Base-by-base conservation (phyloP, 2,329 filamentous ascomycete species). In the Orbilia oligospora region DNA sequence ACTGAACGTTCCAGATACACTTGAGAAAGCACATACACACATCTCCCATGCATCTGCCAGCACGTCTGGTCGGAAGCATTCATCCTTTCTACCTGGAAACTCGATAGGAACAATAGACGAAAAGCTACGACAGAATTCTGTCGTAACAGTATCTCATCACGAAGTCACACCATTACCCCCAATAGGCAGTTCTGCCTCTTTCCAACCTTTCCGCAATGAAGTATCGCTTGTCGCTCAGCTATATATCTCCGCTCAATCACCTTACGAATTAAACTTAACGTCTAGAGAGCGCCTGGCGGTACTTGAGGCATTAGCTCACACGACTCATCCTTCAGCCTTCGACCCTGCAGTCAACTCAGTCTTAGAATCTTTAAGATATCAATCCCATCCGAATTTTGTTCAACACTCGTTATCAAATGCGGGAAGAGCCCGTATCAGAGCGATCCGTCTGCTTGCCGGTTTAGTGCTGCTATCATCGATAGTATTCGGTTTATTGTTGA, bases 321-420 rank as follows among this genome's bases (percentile, higher is more conserved):
- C 76, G 36, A 79, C 76, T 27, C 76, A 79, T 48, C 76, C 76
- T 33, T 79, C 76, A 27, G 76, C 36, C 3, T 73, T 79, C 20
- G 48, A 41, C 3, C 76, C 69, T 4, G 76, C 76, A 16, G 64
- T 79, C n/a, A 72, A 73, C 46, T 79, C 76, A 3, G 76, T 73
- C 22, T 30, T 72, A 20, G 76, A 79, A 36, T 72, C 76, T 14
- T 16, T 79, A 48, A 69, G 76, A 72, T 79, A 69, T 18, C 76
- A 79, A 64, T 79, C 76, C 24, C 76, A 79, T 44, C 76, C 76
- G 18, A 79, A 79, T 18, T 79, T 79, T 49, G 76, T 79, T 66
- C 73, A 77, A 68, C 73, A 77, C 24, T 77, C 73, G 9, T 38
- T 77, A 18, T 77, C 73, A 18, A 77, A 77, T 49, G 73, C 73